These are phyloP conservation scores for Talaromyces amestolkiae DNA, from an alignment of 2,329 filamentous ascomycete genomes.

Conservation along the genomic window DNA sequence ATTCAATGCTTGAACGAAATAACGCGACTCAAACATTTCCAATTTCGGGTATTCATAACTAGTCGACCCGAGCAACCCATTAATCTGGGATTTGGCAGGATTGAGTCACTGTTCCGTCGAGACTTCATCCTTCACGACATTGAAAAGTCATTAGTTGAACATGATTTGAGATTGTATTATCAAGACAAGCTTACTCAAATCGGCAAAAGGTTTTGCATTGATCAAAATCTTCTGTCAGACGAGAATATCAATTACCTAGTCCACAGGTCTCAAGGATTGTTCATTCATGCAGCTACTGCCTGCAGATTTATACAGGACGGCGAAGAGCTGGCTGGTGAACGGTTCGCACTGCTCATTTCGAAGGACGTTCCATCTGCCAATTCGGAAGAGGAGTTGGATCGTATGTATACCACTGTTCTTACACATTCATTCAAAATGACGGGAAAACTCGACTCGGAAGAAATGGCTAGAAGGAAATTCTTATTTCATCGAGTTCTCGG, in stretches of 20 bases:
- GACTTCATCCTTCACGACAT: not conserved
- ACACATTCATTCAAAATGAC: not conserved
- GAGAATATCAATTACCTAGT: conserved; percentile 23
- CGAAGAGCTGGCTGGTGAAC: conserved; percentile 9
- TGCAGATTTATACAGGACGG: conserved; percentile 25
- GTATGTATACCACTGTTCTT: conserved; percentile 17
- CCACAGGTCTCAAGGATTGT: conserved; percentile 26
- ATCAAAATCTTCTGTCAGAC: not conserved
- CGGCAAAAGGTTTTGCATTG: not conserved
- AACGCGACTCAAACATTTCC: conserved; percentile 2
- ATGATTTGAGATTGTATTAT: not conserved
- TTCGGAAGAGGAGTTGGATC: conserved; percentile 19
- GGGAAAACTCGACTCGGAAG: not conserved
- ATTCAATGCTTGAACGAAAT: not conserved
- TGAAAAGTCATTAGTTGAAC: not conserved
- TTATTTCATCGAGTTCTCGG: not conserved
- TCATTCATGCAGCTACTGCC: conserved; percentile 33
- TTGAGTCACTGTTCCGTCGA: not conserved
- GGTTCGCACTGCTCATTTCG: conserved; percentile 17
- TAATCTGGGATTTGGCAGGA: not conserved
- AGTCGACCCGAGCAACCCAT: not conserved
- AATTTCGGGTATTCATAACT: not conserved
- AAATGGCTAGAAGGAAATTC: not conserved
- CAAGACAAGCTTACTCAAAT: not conserved
- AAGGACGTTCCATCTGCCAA: not conserved